Evolutionary conservation across 805 yeast genomes (phyloP).

Genomic region (Wickerhamiella brachini): DNA sequence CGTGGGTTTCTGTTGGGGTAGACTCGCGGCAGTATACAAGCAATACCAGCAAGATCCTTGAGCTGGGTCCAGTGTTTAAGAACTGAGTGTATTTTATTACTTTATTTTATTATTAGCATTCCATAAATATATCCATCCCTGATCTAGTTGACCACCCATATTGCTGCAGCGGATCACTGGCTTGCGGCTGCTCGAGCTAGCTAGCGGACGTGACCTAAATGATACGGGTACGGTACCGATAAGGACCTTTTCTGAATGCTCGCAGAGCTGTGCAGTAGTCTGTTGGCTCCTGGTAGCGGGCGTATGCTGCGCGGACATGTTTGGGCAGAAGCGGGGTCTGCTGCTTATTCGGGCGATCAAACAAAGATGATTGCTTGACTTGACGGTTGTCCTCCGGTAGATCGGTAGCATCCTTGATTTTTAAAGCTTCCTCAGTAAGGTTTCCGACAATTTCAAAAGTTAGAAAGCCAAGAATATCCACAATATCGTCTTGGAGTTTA

Average conservation of each 20-base stretch:
- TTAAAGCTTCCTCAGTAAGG: constrained; percentile 80
- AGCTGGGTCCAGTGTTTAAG: not conserved
- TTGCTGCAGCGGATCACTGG: too few relatives aligned
- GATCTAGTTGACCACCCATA: too few relatives aligned
- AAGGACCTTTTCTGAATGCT: constrained; percentile 11
- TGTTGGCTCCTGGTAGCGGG: constrained; percentile 13
- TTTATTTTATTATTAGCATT: not conserved
- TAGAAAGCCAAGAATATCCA: constrained; percentile 86
- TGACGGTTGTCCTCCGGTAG: constrained; percentile 5
- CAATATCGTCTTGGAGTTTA: constrained; percentile 89
- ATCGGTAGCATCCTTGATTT: constrained; percentile 43
- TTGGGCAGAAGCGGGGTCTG: constrained; percentile 18
- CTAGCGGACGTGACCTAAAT: not conserved
- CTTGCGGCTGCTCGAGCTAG: too few relatives aligned
- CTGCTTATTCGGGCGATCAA: constrained; percentile 12
- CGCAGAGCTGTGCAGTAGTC: constrained; percentile 10
- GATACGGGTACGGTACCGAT: constrained; percentile 4
- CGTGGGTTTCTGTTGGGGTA: constrained; percentile 16
- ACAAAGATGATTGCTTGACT: constrained; percentile 8
- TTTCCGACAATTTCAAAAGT: constrained; percentile 96
- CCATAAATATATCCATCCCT: too few relatives aligned
- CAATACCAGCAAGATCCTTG: not conserved
- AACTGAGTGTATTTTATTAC: not conserved
- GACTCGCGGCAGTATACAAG: constrained; percentile 3
- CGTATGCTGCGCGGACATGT: constrained; percentile 18